These are phyloP conservation scores for Magnolia kwangsiensis DNA, from an alignment of 164 flowering plant genomes.

Conservation along the genomic window DNA sequence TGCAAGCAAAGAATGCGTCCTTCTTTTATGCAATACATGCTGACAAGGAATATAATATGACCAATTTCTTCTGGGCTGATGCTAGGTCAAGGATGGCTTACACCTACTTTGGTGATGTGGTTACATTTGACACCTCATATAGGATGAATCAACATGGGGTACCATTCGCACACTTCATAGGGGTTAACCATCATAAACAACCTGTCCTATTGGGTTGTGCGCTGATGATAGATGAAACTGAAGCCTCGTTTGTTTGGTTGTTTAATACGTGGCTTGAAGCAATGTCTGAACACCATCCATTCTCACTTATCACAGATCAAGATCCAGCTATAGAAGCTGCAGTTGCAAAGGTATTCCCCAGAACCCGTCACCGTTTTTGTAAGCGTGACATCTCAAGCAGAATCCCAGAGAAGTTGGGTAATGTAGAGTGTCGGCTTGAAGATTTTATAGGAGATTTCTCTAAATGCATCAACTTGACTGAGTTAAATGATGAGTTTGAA, in stretches of 20 bases:
- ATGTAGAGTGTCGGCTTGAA: conserved; percentile 32
- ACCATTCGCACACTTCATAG: conserved; percentile 55
- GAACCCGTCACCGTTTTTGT: conserved; percentile 46
- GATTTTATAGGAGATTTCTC: conserved; percentile 49
- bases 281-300: conserved; percentile 46
- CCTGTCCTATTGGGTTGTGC: conserved; percentile 61
- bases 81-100: conserved; percentile 56
- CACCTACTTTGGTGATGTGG: conserved; percentile 56
- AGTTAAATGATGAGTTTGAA: conserved; percentile 67
- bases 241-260: conserved; percentile 57
- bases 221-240: conserved; percentile 48
- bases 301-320: conserved; percentile 47
- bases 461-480: conserved; percentile 55
- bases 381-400: conserved; percentile 57
- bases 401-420: conserved; percentile 53
- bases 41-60: conserved; percentile 58
- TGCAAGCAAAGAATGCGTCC: conserved; percentile 62
- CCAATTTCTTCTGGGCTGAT: conserved; percentile 65
- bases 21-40: conserved; percentile 67
- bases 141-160: conserved; percentile 41
- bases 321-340: conserved; percentile 46
- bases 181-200: conserved; percentile 59
- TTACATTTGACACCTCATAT: conserved; percentile 45
- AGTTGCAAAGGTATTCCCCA: conserved; percentile 47
- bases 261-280: conserved; percentile 61